Conservation (phyloP, 108 stramenopile species). For the Skeletonema potamos region DNA sequence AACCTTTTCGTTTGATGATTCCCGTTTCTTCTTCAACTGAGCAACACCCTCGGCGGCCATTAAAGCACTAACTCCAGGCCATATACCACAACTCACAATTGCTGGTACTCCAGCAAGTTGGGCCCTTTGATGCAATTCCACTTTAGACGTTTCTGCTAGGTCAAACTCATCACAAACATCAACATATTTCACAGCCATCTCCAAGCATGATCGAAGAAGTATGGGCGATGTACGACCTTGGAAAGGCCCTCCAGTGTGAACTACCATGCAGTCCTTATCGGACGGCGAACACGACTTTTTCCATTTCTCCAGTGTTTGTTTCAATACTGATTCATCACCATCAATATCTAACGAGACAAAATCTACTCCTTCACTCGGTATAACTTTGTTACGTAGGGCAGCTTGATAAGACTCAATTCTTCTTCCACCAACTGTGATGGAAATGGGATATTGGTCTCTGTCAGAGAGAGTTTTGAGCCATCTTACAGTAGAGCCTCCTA, state of each 20-base stretch:
- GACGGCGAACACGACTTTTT: constrained; percentile 1
- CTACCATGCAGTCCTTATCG: constrained; percentile 44
- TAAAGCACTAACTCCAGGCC: constrained; percentile 56
- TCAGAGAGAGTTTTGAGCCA: constrained; percentile 29
- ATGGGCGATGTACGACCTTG: constrained; percentile 61
- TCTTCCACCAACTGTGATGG: constrained; percentile 59
- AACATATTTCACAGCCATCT: constrained; percentile 57
- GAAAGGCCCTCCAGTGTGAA: constrained; percentile 89
- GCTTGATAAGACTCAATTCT: constrained; percentile 19
- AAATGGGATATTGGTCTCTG: constrained; percentile 36
- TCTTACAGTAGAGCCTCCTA: constrained; percentile 72
- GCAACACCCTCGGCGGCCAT: constrained; percentile 42
- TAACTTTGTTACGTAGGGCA: constrained; percentile 40
- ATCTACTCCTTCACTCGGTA: constrained; percentile 23
- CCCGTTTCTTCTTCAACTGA: constrained; percentile 45
- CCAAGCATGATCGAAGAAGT: constrained; percentile 56
- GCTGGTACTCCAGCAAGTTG: constrained; percentile 39
- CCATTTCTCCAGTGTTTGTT: constrained; percentile 3
- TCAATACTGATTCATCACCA: constrained; percentile 6
- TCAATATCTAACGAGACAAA: constrained; percentile 46
- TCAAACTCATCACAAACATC: constrained; percentile 90
- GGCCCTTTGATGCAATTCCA: constrained; percentile 28
- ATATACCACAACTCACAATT: constrained; percentile 57
- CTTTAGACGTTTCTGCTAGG: constrained; percentile 61
- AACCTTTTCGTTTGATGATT: background rate